Evolutionary conservation across 441 rosid genomes (phyloP).

Genomic region (Populus hybrid): DNA sequence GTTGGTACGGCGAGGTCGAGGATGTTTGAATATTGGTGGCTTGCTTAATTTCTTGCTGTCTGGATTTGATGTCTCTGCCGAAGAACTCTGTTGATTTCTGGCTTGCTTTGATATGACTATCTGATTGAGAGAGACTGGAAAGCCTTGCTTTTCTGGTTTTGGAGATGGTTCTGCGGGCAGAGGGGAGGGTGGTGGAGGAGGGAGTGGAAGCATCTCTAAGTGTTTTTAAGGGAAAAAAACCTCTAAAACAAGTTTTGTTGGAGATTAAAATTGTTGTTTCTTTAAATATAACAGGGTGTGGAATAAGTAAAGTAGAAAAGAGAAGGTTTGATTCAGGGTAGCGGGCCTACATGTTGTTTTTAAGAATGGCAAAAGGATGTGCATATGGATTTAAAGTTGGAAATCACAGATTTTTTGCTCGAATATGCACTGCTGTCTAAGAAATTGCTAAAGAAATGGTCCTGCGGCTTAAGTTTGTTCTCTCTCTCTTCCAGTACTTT

Average conservation of each 20-base stretch:
- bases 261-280: slow-evolving; percentile 19
- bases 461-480: background rate
- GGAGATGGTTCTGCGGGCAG: slow-evolving; percentile 20
- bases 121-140: slow-evolving; percentile 34
- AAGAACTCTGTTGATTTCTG: slow-evolving; percentile 21
- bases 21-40: slow-evolving; percentile 36
- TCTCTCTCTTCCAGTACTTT: background rate
- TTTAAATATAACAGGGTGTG: slow-evolving; percentile 24
- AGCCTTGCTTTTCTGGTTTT: slow-evolving; percentile 20
- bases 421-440: slow-evolving; percentile 27
- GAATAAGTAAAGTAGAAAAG: slow-evolving; percentile 18
- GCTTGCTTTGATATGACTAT: slow-evolving; percentile 39
- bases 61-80: slow-evolving; percentile 18
- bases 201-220: slow-evolving; percentile 31
- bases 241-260: slow-evolving; percentile 21
- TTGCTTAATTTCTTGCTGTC: slow-evolving; percentile 23
- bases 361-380: slow-evolving; percentile 36
- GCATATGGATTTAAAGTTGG: slow-evolving; percentile 27
- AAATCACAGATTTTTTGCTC: slow-evolving; percentile 23
- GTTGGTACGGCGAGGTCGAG: slow-evolving; percentile 46
- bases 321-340: slow-evolving; percentile 43
- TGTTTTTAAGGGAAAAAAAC: slow-evolving; percentile 3
- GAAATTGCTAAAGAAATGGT: slow-evolving; percentile 1
- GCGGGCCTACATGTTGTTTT: slow-evolving; percentile 41
- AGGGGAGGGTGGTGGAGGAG: slow-evolving; percentile 25